Base-by-base conservation (phyloP, 768 basidiomycete species). In the Russula brevipes region DNA sequence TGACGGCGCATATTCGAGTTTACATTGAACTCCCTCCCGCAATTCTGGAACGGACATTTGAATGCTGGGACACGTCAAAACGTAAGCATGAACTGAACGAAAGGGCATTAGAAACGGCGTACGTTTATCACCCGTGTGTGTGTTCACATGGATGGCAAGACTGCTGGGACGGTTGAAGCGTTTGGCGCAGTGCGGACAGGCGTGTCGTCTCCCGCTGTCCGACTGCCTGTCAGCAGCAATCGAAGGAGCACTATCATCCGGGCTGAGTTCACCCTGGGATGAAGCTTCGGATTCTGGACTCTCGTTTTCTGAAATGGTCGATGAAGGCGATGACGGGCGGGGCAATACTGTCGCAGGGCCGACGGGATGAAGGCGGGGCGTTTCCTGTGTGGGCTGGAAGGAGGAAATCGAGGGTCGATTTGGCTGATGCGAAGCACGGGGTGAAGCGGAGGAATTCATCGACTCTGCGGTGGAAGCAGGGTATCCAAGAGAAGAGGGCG, bases 1-100 rank as follows among this genome's bases (percentile, higher is more conserved):
- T 91, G 89, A 5, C 89, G 78, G 36, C 89, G 81, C 89, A 91
- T 91, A 72, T 91, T 92, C 0, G 87, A 89, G 71, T 89, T 89
- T 52, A 90, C 90, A 66, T 89, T 91, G 75, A 91, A 91, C 63
- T 86, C 82, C 39, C 87, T 81, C 44, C 85, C 86, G 71, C 89
- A 91, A 47, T 84, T 81, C 6, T 85, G 86, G 78, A 78, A 87
- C 4, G 87, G 86, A 68, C 89, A 91, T 46, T 81, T 78, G 75
- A 87, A 89, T 19, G 88, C 90, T 88, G 71, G 47, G 65, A 44
- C 65, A 66, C 63, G 69, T 63, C 19, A 66, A 57, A 62, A 55
- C 46, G 19, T 38, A 47, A 56, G 61, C n/a, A n/a, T 19, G 14
- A 45, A 14, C 33, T 16, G 4, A 47, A 53, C 45, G 11, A 41